Conservation (phyloP, 305 asterid genomes). For the Solanum hybrid region DNA sequence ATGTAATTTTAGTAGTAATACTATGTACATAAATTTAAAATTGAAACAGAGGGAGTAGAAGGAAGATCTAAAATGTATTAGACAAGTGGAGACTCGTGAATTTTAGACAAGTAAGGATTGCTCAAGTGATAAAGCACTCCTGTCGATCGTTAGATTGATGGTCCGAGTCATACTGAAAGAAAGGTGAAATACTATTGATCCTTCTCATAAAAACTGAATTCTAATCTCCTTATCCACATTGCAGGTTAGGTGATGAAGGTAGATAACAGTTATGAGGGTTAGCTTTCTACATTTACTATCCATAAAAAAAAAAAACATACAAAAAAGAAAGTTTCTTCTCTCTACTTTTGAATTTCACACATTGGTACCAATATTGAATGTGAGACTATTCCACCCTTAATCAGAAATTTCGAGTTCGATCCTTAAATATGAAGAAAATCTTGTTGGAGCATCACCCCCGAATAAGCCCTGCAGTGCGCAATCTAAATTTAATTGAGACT, state of each 20-base stretch:
- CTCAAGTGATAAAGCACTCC: not conserved
- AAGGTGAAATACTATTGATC: not conserved
- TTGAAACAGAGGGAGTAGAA: not conserved
- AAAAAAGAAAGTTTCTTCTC: not conserved
- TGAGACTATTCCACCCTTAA: rapidly evolving
- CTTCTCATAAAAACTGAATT: not conserved
- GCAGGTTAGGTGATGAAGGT: not conserved
- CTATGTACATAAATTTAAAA: not conserved
- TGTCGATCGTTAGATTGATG: too few relatives aligned
- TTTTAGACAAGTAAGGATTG: not conserved
- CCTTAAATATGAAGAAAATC: too few relatives aligned
- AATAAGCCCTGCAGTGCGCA: rapidly evolving
- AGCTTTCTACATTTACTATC: not conserved
- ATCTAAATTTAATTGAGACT: too few relatives aligned
- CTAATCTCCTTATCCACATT: not conserved
- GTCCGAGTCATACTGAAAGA: not conserved
- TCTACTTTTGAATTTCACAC: not conserved
- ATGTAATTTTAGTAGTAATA: not conserved
- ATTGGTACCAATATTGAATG: too few relatives aligned
- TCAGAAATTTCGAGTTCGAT: rapidly evolving
- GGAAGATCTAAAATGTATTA: not conserved
- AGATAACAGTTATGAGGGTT: not conserved
- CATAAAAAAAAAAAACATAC: not conserved
- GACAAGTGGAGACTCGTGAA: not conserved
- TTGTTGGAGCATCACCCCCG: rapidly evolving